Evolutionary conservation across 73 alveolate species (phyloP).

Genomic region (Halteria grandinella): DNA sequence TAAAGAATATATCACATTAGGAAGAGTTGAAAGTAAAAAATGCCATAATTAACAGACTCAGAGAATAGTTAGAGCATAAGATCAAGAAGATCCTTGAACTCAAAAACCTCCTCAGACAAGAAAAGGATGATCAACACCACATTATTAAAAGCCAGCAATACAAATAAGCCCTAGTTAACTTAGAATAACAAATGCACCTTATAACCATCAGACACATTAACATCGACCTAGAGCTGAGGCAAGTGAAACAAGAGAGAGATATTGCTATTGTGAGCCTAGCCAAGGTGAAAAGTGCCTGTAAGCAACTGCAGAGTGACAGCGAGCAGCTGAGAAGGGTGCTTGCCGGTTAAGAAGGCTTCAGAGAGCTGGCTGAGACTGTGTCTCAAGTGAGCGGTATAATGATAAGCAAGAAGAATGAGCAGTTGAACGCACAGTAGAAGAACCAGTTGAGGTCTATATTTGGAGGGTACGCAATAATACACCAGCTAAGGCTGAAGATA

Average conservation of each 20-base stretch:
- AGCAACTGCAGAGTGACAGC: neutral
- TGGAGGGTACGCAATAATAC: slow-evolving; percentile 19
- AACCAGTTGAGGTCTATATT: slow-evolving; percentile 23
- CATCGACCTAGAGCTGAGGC: neutral
- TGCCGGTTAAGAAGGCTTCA: slow-evolving; percentile 7
- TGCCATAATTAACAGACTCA: neutral
- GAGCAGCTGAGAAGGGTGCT: slow-evolving; percentile 24
- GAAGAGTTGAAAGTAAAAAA: slow-evolving; percentile 25
- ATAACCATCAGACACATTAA: slow-evolving; percentile 10
- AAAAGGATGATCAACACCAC: slow-evolving; percentile 21
- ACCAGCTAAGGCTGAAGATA: slow-evolving; percentile 20
- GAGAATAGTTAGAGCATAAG: slow-evolving; percentile 30
- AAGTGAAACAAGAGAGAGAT: slow-evolving; percentile 31
- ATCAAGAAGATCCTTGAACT: slow-evolving; percentile 33
- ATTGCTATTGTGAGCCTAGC: neutral
- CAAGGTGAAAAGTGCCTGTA: neutral
- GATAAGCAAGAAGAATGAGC: slow-evolving; percentile 30
- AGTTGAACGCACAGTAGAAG: slow-evolving; percentile 8
- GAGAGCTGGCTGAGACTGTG: slow-evolving; percentile 25
- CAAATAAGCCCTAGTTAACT: slow-evolving; percentile 9
- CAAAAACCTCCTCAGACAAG: slow-evolving; percentile 14
- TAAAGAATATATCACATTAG: neutral
- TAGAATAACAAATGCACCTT: slow-evolving; percentile 6
- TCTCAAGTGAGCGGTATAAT: slow-evolving; percentile 1
- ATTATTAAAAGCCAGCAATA: slow-evolving; percentile 1